Conservation (phyloP, 2,329 filamentous ascomycete species). For the Fusarium euwallaceae region DNA sequence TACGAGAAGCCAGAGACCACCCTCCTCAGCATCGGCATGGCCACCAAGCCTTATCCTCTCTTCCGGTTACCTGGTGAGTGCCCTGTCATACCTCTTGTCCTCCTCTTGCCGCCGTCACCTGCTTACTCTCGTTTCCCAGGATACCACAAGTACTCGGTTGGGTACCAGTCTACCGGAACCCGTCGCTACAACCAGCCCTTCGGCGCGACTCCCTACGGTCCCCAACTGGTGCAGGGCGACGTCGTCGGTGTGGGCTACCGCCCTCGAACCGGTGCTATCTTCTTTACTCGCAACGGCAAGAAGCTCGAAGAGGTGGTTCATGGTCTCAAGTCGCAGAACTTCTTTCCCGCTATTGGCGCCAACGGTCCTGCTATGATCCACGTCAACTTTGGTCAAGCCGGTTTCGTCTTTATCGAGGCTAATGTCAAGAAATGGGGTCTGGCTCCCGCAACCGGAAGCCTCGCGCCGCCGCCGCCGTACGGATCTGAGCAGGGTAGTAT, state of each 20-base stretch:
- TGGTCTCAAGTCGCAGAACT: conserved; percentile 93
- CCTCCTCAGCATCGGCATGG: conserved; percentile 90
- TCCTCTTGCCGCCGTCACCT: conserved; percentile 6
- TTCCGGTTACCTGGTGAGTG: conserved; percentile 90
- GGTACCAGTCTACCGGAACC: conserved; percentile 89
- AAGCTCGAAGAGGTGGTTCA: conserved; percentile 95
- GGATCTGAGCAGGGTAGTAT: conserved; percentile 98
- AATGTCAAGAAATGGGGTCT: conserved; percentile 99
- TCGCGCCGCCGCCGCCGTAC: conserved; percentile 95
- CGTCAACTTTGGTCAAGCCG: conserved; percentile 97
- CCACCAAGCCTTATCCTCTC: conserved; percentile 95
- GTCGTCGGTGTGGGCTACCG: conserved; percentile 96
- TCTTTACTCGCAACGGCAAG: conserved; percentile 99
- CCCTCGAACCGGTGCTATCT: conserved; percentile 92
- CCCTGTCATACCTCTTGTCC: conserved; percentile 17
- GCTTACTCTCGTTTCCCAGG: conserved; percentile 60
- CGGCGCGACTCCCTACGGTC: conserved; percentile 81
- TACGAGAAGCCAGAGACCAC: conserved; percentile 96
- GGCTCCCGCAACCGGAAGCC: conserved; percentile 93
- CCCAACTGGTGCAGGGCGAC: conserved; percentile 89
- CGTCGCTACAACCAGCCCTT: conserved; percentile 96
- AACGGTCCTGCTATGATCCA: conserved; percentile 94
- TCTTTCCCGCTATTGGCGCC: conserved; percentile 97
- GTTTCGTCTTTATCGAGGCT: conserved; percentile 98
- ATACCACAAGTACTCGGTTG: conserved; percentile 92